These are phyloP conservation scores for Melastoma candidum DNA, from an alignment of 441 rosid species.

Conservation along the genomic window DNA sequence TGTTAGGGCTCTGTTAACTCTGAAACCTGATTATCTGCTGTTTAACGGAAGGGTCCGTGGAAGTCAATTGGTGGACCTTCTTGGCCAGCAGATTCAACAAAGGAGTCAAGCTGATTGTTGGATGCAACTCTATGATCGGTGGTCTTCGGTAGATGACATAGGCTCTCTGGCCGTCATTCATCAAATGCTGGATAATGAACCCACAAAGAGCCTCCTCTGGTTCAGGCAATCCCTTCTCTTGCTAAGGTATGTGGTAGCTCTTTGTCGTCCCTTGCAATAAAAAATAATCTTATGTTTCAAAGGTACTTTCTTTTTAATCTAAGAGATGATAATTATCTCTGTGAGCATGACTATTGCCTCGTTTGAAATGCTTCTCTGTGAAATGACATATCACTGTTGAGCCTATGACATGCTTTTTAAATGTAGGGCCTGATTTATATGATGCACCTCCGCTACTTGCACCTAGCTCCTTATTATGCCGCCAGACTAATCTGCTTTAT, in stretches of 20 bases:
- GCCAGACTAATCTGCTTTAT: too few species aligned
- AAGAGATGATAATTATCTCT: too few species aligned
- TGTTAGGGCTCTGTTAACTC: conserved; percentile 73
- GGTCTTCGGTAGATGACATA: conserved; percentile 98
- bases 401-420: too few species aligned
- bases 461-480: too few species aligned
- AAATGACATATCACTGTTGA: too few species aligned
- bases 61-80: conserved; percentile 64
- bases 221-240: conserved; percentile 96
- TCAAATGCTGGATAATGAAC: conserved; percentile 83
- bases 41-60: conserved; percentile 61
- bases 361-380: too few species aligned
- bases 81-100: conserved; percentile 60
- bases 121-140: conserved; percentile 91
- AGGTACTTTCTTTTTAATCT: too few species aligned
- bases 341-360: too few species aligned
- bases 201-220: conserved; percentile 78
- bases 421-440: too few species aligned
- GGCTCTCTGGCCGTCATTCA: conserved; percentile 93
- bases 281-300: too few species aligned
- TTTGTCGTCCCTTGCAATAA: neutral
- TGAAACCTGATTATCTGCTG: conserved; percentile 77
- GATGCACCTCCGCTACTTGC: too few species aligned
- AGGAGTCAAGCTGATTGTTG: conserved; percentile 93
- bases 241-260: conserved; percentile 34